Base-by-base conservation (phyloP, 805 yeast species). In the Candida saitoana region DNA sequence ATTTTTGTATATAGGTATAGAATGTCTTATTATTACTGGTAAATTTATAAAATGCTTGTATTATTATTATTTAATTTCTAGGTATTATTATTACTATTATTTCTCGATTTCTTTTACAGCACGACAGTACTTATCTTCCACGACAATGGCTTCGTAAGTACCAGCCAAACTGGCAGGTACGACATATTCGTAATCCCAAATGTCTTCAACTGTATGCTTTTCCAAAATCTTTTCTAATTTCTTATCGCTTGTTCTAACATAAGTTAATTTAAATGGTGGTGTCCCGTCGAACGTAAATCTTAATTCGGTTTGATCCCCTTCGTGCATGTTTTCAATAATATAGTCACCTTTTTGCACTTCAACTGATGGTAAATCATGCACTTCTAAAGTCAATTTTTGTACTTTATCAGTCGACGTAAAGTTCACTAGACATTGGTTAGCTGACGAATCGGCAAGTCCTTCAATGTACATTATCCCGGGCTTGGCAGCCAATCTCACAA, bases 241-340 rank as follows among this genome's bases (percentile, higher is more conserved):
- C 31, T 43, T 49, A 20, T 46, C 75, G 41, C 78, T 76, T 4
- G 85, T 82, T 56, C 98, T 76, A 6, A 84, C 84, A 57, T 90
- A 93, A 1, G 90, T 86, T 49, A 93, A 73, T 32, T 82, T 69
- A 67, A 91, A 93, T 9, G 99, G 99, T 8, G 98, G 96, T 0
- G 81, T 77, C 12, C 99, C 99, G 25, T 77, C 76, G 54, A 93
- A 86, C 16, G 79, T 75, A 64, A 93, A 91, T 2, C 76, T 76
- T 37, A 93, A 80, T 57, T 89, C 96, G 1, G 95, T 90, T 55
- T 85, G 87, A 50, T 93, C 99, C 36, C 98, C 99, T 57, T 88
- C 95, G 54, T 89, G 95, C 34, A 93, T 86, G 59, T 87, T 91
- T 55, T 82, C 90, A 42, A 82, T 77, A 6, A 82, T 65, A 14